Percentiles rank a stretch among this genome's conserved stretches.
Evolutionary conservation across 768 basidiomycete species (phyloP).

Genomic region (Pleurotus giganteus): DNA sequence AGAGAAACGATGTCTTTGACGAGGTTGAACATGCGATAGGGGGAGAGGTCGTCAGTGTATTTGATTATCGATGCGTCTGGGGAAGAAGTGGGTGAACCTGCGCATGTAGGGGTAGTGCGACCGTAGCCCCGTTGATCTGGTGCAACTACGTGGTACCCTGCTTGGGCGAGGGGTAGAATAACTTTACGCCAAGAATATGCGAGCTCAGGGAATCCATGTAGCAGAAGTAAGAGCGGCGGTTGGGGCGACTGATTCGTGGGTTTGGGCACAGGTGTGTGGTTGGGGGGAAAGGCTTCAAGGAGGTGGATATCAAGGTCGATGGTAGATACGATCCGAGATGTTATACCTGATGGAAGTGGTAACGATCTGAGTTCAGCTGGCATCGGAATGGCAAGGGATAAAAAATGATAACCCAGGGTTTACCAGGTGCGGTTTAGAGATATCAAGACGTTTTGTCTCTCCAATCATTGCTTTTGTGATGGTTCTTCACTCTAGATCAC

Average conservation of each 20-base stretch:
- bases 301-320: conserved; percentile 5
- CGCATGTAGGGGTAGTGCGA: conserved; percentile 25
- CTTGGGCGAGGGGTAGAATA: conserved; percentile 44
- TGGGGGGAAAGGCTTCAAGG: conserved; percentile 27
- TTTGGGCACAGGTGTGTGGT: conserved; percentile 8
- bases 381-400: no score
- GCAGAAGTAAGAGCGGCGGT: conserved; percentile 49
- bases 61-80: conserved; percentile 18
- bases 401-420: no score
- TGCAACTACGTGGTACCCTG: conserved; percentile 61
- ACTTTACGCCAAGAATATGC: conserved; percentile 66
- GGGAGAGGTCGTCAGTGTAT: conserved; percentile 49
- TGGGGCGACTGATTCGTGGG: conserved; percentile 13
- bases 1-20: conserved; percentile 51
- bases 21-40: conserved; percentile 50
- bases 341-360: conserved; percentile 2
- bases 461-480: no score
- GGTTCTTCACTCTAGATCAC: no score
- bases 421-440: no score
- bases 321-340: conserved; percentile 3
- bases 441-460: no score
- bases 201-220: conserved; percentile 69
- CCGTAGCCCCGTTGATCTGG: conserved; percentile 62
- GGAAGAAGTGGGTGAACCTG: conserved; percentile 8
- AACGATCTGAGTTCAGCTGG: no score